Evolutionary conservation across 2,329 filamentous ascomycete genomes (phyloP).

Genomic region (Fusarium sp.): DNA sequence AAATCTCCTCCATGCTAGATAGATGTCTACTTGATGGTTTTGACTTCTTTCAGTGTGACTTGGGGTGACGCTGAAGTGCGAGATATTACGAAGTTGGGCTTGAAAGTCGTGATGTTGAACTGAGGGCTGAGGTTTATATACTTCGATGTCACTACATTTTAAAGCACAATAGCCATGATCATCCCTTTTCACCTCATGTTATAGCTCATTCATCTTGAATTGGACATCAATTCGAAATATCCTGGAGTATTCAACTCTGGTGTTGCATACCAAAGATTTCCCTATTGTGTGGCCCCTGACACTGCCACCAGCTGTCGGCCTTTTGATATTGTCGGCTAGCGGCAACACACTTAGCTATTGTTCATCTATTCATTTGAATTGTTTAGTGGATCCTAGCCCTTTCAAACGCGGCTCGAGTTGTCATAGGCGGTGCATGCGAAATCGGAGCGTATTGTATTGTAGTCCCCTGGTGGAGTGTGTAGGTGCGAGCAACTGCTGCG

Average conservation of each 20-base stretch:
- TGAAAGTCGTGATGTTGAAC: conserved; percentile 6
- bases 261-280: not conserved
- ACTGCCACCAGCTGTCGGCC: conserved; percentile 5
- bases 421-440: not conserved
- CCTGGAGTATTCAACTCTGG: not conserved
- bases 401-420: not conserved
- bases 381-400: not conserved
- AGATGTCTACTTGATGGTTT: not conserved
- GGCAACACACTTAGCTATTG: conserved; percentile 3
- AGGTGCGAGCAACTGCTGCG: not conserved
- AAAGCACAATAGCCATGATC: not conserved
- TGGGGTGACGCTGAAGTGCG: not conserved
- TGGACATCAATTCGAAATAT: not conserved
- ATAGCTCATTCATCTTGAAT: not conserved
- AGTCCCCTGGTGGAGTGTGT: not conserved
- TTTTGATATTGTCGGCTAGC: conserved; percentile 32
- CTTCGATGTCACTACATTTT: conserved; percentile 3
- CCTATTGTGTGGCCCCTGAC: not conserved
- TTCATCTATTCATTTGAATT: not conserved
- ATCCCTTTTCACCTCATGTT: not conserved
- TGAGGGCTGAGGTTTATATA: not conserved
- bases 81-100: conserved; percentile 13
- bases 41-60: not conserved
- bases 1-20: not conserved
- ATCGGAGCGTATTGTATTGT: not conserved